Base-by-base conservation (phyloP, 108 stramenopile species). In the Nannochloropsis salina region DNA sequence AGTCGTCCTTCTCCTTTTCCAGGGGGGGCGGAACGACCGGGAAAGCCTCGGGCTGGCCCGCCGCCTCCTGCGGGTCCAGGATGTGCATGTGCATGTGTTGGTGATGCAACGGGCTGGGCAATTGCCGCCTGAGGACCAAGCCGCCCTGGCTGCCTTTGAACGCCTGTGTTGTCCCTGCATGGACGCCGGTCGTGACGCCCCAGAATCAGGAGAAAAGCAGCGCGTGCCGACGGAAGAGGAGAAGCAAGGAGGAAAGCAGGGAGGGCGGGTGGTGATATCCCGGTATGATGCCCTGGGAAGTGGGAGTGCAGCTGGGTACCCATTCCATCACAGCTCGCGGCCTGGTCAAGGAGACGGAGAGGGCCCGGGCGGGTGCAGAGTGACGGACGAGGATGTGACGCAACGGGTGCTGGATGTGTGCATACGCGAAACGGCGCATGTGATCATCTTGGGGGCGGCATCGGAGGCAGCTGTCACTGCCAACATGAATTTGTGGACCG, bases 31-130 rank as follows among this genome's bases (percentile, higher is more conserved):
- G 61, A 74, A 74, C 61, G 61, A 74, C n/a, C 61, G 61, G 20
- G 61, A 74, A n/a, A n/a, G 20, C 6, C 61, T 74, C 20, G 1
- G 61, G n/a, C 61, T 74, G 3, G 61, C 3, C 20, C 61, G n/a
- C n/a, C 61, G 61, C 15, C n/a, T 74, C n/a, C 20, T 74, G 61
- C 61, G n/a, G 8, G 61, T n/a, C 15, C 61, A 74, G n/a, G 61
- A 74, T 74, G 61, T 74, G 61, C 20, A 3, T n/a, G 61, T 74
- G 61, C 61, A 74, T 74, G 61, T 74, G 20, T 74, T 74, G 2
- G 61, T 74, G 61, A 74, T n/a, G n/a, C 61, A 74, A n/a, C 61
- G 61, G 61, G 61, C 61, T n/a, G 61, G 61, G 61, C 61, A n/a
- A n/a, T n/a, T 74, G 20, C 61, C 61, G 0, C 61, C 61, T 74